These are phyloP conservation scores for Yamadazyma trypodendri DNA, from an alignment of 1,139 yeast genomes.

Conservation along the genomic window DNA sequence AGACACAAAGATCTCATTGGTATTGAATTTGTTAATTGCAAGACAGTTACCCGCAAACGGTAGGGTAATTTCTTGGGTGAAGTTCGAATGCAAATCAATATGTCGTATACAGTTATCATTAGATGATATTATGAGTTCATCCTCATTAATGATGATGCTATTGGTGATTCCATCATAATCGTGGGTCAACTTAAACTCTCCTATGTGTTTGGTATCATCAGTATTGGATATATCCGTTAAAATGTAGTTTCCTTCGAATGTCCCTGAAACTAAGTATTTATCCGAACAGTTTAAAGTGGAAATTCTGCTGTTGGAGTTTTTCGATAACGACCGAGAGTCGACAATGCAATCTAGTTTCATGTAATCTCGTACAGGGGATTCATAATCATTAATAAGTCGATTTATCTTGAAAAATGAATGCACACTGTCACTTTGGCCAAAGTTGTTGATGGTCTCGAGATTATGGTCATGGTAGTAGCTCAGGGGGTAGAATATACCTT, in stretches of 20 bases:
- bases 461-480: constrained; percentile 36
- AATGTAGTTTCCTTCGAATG: constrained; percentile 54
- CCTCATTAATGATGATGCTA: constrained; percentile 39
- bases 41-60: constrained; percentile 57
- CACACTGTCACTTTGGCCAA: constrained; percentile 22
- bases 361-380: constrained; percentile 18
- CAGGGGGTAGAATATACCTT: constrained; percentile 44
- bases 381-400: constrained; percentile 26
- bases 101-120: constrained; percentile 47
- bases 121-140: constrained; percentile 40
- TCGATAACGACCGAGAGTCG: constrained; percentile 35
- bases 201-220: constrained; percentile 22
- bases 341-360: constrained; percentile 36
- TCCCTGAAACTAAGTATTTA: constrained; percentile 50
- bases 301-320: constrained; percentile 38
- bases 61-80: constrained; percentile 17
- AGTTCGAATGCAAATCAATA: constrained; percentile 32
- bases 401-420: constrained; percentile 39
- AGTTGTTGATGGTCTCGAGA: constrained; percentile 22
- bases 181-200: constrained; percentile 42
- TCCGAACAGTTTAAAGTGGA: constrained; percentile 49
- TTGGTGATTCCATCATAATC: constrained; percentile 57
- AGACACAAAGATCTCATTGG: constrained; percentile 42
- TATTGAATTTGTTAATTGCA: constrained; percentile 34
- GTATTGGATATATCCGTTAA: constrained; percentile 32